A percentile compares a stretch with the other conserved stretches of the same genome.
Conservation (phyloP, 2,329 filamentous ascomycete species). For the Colletotrichum sublineola region DNA sequence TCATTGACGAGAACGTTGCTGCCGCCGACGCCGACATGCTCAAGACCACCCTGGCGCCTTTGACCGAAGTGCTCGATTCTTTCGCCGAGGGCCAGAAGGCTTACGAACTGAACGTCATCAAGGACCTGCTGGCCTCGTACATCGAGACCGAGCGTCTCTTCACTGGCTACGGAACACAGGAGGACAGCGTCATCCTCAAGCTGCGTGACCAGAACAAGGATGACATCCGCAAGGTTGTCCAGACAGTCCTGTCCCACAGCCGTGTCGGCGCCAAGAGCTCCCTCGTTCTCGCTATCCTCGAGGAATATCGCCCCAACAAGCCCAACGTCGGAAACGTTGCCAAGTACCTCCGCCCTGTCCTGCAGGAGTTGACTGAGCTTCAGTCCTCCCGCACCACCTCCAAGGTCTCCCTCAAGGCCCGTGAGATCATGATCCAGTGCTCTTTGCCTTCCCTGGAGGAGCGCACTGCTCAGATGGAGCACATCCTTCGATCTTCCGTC, state of each 20-base stretch:
- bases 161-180: constrained; percentile 84
- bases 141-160: constrained; percentile 88
- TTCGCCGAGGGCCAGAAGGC: constrained; percentile 91
- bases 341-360: constrained; percentile 85
- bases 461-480: constrained; percentile 96
- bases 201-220: constrained; percentile 98
- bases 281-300: constrained; percentile 88
- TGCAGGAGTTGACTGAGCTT: constrained; percentile 90
- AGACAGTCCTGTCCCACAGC: constrained; percentile 93
- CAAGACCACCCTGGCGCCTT: constrained; percentile 78
- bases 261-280: constrained; percentile 95
- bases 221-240: constrained; percentile 85
- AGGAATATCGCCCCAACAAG: constrained; percentile 95
- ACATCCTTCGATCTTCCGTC: constrained; percentile 95
- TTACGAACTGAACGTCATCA: constrained; percentile 88
- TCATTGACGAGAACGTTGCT: constrained; percentile 87
- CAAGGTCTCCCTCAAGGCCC: constrained; percentile 97
- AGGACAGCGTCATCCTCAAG: constrained; percentile 93
- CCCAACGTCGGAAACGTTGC: constrained; percentile 88
- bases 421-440: constrained; percentile 97
- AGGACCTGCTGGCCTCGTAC: constrained; percentile 83
- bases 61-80: constrained; percentile 81
- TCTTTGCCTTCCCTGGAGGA: constrained; percentile 96
- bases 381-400: constrained; percentile 84
- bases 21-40: constrained; percentile 80